Base-by-base conservation (phyloP, 768 basidiomycete species). In the Leccinum disarticulatum region DNA sequence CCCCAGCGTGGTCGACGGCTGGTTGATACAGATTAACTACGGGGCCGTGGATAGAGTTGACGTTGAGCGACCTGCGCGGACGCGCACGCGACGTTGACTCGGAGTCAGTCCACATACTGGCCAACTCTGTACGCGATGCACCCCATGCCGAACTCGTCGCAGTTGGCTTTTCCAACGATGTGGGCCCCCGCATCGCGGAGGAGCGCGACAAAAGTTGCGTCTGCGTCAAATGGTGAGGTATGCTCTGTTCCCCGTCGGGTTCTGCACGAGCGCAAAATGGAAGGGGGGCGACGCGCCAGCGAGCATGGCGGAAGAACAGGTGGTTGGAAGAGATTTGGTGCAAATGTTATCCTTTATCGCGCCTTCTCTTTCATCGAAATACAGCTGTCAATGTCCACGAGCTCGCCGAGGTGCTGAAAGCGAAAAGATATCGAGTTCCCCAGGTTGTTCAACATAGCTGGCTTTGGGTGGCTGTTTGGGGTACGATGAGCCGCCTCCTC, bases 121-220 rank as follows among this genome's bases (percentile, higher is more conserved):
- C n/a, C 8, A 6, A 17, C 3, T 43, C n/a, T 10, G n/a, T 43
- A 11, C n/a, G n/a, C n/a, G 43, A 74, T 86, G 19, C 59, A 95
- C 89, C 96, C 96, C 96, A 98, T 98, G 1, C 96, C 96, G 74
- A 98, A 98, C 74, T 98, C 95, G 70, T 99, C 96, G 72, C 93
- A 93, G 69, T 96, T 95, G 1, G 95, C 88, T 75, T 97, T 97
- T 1, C 94, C 96, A 2, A 90, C 68, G 11, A 98, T 81, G 15
- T 83, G 73, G 0, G 88, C 93, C 0, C 93, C 94, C 0, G 66
- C 66, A 1, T 77, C 61, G 1, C 79, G 77, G 3, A 98, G 74
- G 10, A 87, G 74, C 4, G 74, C 60, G 0, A 97, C 91, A 6
- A 89, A 90, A 1, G 94, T 96, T n/a, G n/a, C n/a, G n/a, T n/a